Base-by-base conservation (phyloP, 352 stramenopile species). In the Phytophthora meadii region DNA sequence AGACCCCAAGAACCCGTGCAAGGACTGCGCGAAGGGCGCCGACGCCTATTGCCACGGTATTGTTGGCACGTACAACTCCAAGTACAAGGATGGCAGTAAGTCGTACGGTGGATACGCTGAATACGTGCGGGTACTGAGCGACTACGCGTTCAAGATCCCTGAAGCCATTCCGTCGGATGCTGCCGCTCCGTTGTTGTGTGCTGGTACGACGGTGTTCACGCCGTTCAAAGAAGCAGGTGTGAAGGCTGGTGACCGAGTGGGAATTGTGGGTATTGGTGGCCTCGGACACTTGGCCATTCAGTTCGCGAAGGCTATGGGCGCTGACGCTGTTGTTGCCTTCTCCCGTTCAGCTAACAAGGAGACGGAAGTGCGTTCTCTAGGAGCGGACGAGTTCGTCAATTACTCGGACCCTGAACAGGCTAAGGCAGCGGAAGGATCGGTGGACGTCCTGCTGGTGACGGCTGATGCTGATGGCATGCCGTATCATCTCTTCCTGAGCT, bases 221-320 rank as follows among this genome's bases (percentile, higher is more conserved):
- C 90, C 89, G 8, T 65, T 95, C 40, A 80, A 79, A 63, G 64
- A 81, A 42, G 77, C 51, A 7, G 75, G 75, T 46, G 70, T 87
- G 24, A 71, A 87, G 62, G 28, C 58, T 4, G 80, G 78, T 15
- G 62, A 84, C 48, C 82, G 74, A 9, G 74, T 97, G 1, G 89
- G 74, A 10, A 72, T 97, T 12, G 70, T 90, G 4, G 90, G 90
- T n/a, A 87, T 96, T 54, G 90, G 90, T 17, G 90, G 90, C 6
- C 72, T 97, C 5, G 89, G 90, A 25, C 90, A 97, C 70, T 68
- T 97, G 50, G 88, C 60, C 11, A 74, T 97, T 47, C 93, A 97
- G 66, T 89, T 96, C 47, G 80, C 72, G n/a, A 75, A 82, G n/a
- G 89, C 84, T 8, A 74, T 97, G 37, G 83, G 81, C 17, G 72